Percentiles rank a stretch among this genome's conserved stretches.
Conservation (phyloP, 331 rosid genomes). For the Malus hybrid region DNA sequence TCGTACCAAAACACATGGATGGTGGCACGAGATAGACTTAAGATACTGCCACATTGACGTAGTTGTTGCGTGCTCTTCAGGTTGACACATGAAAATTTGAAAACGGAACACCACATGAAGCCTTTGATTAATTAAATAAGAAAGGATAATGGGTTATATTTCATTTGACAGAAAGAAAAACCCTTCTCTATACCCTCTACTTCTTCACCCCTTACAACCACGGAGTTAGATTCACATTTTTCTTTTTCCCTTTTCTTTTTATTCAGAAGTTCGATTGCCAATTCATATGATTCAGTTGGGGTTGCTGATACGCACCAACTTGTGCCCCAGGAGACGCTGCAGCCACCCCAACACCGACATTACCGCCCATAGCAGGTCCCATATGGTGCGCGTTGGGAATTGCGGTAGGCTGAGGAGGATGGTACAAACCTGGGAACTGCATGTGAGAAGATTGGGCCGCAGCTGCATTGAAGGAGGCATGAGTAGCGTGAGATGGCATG, state of each 20-base stretch:
- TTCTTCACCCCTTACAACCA: conserved; percentile 43
- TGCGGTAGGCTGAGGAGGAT: conserved; percentile 72
- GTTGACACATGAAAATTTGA: conserved; percentile 12
- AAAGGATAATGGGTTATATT: conserved; percentile 21
- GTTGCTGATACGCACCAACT: conserved; percentile 88
- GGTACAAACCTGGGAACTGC: conserved; percentile 94
- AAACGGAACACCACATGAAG: conserved; percentile 32
- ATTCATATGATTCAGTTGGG: conserved; percentile 76
- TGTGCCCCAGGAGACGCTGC: conserved; percentile 86
- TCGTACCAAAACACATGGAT: background rate
- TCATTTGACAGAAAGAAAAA: conserved; percentile 40
- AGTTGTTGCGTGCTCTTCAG: background rate
- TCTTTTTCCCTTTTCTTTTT: background rate
- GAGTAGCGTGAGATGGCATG: conserved; percentile 78
- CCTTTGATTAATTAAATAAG: conserved; percentile 28
- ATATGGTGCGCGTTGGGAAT: conserved; percentile 73
- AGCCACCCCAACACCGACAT: conserved; percentile 81
- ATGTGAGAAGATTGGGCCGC: conserved; percentile 94
- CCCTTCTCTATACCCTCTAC: conserved; percentile 51
- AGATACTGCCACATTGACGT: background rate
- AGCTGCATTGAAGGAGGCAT: conserved; percentile 72
- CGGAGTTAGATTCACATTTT: conserved; percentile 47
- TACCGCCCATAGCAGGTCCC: conserved; percentile 78
- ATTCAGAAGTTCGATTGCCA: conserved; percentile 87
- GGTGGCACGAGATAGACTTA: background rate